phyloP scores from a whole-genome alignment of 192 early-diverging fungal species.

The Phycomyces blakesleeanus region DNA sequence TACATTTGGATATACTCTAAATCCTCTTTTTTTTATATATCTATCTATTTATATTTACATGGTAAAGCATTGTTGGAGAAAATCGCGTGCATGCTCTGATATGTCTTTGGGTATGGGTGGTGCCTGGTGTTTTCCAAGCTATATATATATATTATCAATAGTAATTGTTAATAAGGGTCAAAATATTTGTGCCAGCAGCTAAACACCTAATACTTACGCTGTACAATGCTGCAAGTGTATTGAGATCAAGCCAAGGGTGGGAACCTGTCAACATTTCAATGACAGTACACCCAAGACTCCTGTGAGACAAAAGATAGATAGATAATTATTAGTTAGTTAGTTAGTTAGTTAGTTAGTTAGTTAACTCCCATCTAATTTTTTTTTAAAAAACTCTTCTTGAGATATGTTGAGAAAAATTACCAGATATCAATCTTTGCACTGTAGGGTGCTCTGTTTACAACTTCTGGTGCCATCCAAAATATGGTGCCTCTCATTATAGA shows the following conservation, averaged over 20 bases:
- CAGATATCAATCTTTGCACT: conserved; percentile 94
- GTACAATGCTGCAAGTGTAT: conserved; percentile 51
- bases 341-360: too few species aligned
- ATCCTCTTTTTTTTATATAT: conserved; percentile 1
- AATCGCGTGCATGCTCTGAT: conserved; percentile 63
- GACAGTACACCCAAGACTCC: conserved; percentile 78
- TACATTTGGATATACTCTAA: not conserved
- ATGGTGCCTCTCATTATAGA: conserved; percentile 52
- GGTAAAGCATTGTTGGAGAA: conserved; percentile 72
- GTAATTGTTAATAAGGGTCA: too few species aligned
- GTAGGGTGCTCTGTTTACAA: conserved; percentile 75
- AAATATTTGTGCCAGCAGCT: too few species aligned
- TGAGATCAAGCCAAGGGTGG: conserved; percentile 65
- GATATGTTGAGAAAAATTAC: conserved; percentile 34
- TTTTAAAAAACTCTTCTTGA: too few species aligned
- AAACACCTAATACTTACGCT: conserved; percentile 46
- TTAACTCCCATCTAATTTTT: too few species aligned
- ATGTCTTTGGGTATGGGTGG: conserved; percentile 79
- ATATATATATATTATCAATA: conserved; percentile 5
- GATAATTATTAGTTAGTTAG: too few species aligned
- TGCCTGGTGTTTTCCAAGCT: conserved; percentile 75
- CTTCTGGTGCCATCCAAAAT: conserved; percentile 97
- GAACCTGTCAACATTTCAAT: conserved; percentile 94
- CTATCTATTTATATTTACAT: conserved; percentile 45
- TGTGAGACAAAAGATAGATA: not conserved